A percentile compares a stretch with the other conserved stretches of the same genome.
These are phyloP conservation scores for Coemansia sp. DNA, from an alignment of 371 early-diverging fungal species.

Conservation along the genomic window DNA sequence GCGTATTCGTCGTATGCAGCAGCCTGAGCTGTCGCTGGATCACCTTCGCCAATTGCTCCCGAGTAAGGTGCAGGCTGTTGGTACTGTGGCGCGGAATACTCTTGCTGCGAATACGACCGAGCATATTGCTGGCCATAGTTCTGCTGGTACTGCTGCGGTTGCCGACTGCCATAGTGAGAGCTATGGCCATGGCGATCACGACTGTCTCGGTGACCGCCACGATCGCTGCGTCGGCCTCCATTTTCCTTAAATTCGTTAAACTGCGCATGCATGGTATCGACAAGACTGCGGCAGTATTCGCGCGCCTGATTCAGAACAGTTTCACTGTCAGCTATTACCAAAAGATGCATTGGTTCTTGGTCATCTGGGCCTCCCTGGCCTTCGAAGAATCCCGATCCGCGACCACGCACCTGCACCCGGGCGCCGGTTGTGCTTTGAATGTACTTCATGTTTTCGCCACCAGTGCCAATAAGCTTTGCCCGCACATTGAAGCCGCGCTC, in stretches of 20 bases:
- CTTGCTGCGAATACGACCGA: constrained; percentile 25
- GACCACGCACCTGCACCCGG: constrained; percentile 76
- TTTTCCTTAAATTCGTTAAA: constrained; percentile 58
- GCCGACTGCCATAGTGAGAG: constrained; percentile 17
- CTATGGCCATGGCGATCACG: constrained; percentile 35
- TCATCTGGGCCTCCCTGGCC: constrained; percentile 64
- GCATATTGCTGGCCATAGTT: constrained; percentile 18
- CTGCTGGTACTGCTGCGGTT: constrained; percentile 27
- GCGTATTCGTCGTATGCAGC: constrained; percentile 28
- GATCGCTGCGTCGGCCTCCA: constrained; percentile 48
- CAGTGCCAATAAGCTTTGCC: constrained; percentile 83
- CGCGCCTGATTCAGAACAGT: constrained; percentile 70
- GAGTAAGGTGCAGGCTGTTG: constrained; percentile 1
- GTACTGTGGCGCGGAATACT: constrained; percentile 1
- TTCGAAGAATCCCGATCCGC: constrained; percentile 82
- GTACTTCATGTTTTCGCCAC: constrained; percentile 82
- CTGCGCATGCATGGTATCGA: constrained; percentile 73
- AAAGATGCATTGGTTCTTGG: constrained; percentile 77
- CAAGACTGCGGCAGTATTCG: constrained; percentile 68
- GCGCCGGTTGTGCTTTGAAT: constrained; percentile 79
- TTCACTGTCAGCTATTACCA: constrained; percentile 65
- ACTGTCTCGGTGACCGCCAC: constrained; percentile 51
- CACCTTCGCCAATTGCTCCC: not conserved
- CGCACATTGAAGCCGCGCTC: constrained; percentile 74
- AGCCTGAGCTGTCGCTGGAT: not conserved